Conservation (phyloP, 164 flowering plant species). For the grape (Vitis vinifera) region DNA sequence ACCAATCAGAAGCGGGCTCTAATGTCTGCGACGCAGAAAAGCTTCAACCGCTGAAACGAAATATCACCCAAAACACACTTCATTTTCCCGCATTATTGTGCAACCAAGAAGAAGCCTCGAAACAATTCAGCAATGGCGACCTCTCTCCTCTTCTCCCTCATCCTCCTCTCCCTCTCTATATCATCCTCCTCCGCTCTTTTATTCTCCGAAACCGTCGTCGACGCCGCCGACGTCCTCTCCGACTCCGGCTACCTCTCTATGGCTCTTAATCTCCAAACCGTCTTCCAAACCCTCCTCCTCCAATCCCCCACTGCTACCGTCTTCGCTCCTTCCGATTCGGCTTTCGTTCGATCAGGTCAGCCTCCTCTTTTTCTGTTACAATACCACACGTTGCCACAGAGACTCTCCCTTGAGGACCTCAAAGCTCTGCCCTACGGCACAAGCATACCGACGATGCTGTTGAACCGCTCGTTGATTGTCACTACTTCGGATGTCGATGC, state of each 20-base stretch:
- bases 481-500: constrained; percentile 6
- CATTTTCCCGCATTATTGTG: not conserved
- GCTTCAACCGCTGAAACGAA: no score
- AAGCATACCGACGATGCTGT: constrained; percentile 20
- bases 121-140: not conserved
- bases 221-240: constrained; percentile 45
- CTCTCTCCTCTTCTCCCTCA: constrained; percentile 2
- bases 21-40: no score
- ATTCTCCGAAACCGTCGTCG: not conserved
- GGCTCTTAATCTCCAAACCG: constrained; percentile 26
- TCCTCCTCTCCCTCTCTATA: not conserved
- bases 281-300: not conserved
- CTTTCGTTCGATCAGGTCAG: constrained; percentile 16
- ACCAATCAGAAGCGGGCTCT: no score
- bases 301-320: constrained; percentile 12
- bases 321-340: constrained; percentile 25
- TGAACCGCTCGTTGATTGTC: constrained; percentile 14
- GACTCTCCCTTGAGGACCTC: constrained; percentile 13
- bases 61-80: no score
- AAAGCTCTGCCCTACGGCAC: constrained; percentile 11
- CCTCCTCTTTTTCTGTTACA: constrained; percentile 18
- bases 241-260: constrained; percentile 43
- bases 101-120: not conserved
- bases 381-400: constrained; percentile 18
- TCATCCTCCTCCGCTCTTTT: not conserved